phyloP scores from a whole-genome alignment of 768 basidiomycete species.

The Suillus paluster region DNA sequence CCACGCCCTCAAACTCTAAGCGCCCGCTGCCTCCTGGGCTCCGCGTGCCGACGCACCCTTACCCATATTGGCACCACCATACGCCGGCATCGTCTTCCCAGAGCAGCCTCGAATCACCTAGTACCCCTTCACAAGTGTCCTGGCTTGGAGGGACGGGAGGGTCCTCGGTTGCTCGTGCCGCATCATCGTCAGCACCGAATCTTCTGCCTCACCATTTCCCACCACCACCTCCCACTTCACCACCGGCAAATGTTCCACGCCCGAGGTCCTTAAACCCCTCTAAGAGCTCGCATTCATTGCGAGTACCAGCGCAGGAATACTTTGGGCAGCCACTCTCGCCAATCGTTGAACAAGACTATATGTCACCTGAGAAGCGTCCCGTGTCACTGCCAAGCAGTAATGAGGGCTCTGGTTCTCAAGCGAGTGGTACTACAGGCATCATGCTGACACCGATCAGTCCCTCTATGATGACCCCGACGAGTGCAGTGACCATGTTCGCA shows the following conservation, averaged over 20 bases:
- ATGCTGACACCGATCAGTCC: conserved; percentile 40
- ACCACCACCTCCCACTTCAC: conserved; percentile 36
- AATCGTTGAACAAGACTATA: conserved; percentile 67
- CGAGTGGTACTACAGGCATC: conserved; percentile 32
- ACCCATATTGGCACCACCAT: conserved; percentile 41
- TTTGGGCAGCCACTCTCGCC: conserved; percentile 57
- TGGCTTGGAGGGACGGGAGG: conserved; percentile 35
- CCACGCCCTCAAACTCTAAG: conserved; percentile 25
- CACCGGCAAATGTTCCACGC: conserved; percentile 27
- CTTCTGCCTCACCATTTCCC: conserved; percentile 31
- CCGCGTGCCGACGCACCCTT: conserved; percentile 36
- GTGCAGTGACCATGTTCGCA: conserved; percentile 21
- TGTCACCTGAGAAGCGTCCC: conserved; percentile 52
- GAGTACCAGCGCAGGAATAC: conserved; percentile 38
- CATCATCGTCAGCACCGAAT: conserved; percentile 13
- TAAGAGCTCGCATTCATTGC: conserved; percentile 48
- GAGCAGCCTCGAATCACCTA: conserved; percentile 35
- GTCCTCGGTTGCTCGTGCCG: conserved; percentile 12
- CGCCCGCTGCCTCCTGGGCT: conserved; percentile 35
- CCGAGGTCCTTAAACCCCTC: conserved; percentile 37
- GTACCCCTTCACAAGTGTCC: conserved; percentile 44
- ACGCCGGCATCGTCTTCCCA: conserved; percentile 34
- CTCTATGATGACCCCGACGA: conserved; percentile 30
- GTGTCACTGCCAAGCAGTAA: conserved; percentile 35
- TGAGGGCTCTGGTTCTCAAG: conserved; percentile 29